Evolutionary conservation across 2,329 filamentous ascomycete species (phyloP).

Genomic region (Colletotrichum neosansevieriae): DNA sequence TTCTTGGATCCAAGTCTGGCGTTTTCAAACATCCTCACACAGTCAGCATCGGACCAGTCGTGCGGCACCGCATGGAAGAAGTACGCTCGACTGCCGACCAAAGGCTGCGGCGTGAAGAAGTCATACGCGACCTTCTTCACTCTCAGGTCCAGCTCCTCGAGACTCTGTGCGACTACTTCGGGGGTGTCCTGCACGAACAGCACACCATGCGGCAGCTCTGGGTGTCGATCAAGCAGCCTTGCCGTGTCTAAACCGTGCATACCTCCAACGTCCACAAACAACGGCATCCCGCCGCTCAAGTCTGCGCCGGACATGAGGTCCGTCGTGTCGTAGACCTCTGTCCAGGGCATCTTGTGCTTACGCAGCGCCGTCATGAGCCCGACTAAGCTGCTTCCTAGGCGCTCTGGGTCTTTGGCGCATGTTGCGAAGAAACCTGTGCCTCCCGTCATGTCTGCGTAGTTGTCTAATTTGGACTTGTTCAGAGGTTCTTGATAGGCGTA

Average conservation of each 20-base stretch:
- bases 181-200: slow-evolving; percentile 55
- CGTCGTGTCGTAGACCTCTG: slow-evolving; percentile 46
- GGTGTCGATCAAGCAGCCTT: slow-evolving; percentile 46
- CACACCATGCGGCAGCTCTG: slow-evolving; percentile 46
- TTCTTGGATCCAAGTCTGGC: slow-evolving; percentile 51
- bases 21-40: slow-evolving; percentile 47
- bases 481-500: slow-evolving; percentile 50
- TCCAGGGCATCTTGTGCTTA: slow-evolving; percentile 50
- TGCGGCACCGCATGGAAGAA: slow-evolving; percentile 57
- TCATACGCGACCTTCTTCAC: slow-evolving; percentile 42
- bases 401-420: slow-evolving; percentile 47
- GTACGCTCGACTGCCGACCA: slow-evolving; percentile 50
- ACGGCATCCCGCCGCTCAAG: slow-evolving; percentile 32
- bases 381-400: slow-evolving; percentile 48
- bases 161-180: slow-evolving; percentile 48
- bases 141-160: slow-evolving; percentile 40
- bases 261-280: slow-evolving; percentile 55
- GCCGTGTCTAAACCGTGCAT: slow-evolving; percentile 52
- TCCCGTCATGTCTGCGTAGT: slow-evolving; percentile 42
- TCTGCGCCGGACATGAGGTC: slow-evolving; percentile 42
- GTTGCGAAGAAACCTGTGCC: slow-evolving; percentile 48
- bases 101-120: slow-evolving; percentile 44
- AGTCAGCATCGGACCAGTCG: slow-evolving; percentile 55
- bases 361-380: slow-evolving; percentile 52
- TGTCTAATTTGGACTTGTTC: slow-evolving; percentile 25